Evolutionary conservation across 2,329 filamentous ascomycete species (phyloP), one percentile per base, ranked within the genome.

Genomic region (Colletotrichum karsti): DNA sequence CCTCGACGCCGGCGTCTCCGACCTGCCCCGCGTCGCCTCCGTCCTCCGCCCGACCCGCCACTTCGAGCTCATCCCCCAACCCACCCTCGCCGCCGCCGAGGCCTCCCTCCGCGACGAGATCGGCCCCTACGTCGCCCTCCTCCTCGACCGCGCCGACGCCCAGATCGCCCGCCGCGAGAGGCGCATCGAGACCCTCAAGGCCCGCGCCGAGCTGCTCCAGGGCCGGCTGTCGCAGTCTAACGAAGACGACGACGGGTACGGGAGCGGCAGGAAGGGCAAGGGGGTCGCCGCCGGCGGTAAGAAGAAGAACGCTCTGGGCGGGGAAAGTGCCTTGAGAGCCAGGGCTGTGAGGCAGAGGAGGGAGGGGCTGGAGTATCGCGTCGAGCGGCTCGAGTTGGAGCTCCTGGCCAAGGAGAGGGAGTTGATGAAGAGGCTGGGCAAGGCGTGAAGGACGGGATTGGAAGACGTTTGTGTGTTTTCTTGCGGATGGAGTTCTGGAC

Each of bases 51-150:
- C 69, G 4, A 71, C 67, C n/a, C 69, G 97, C 91, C 95, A 97
- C 82, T 98, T 97, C 81, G 95, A 98, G 79, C 90, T 97, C 44
- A 93, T 97, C 73, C 93, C 94, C 15, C 93, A 97, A 77, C 89
- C 92, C 12, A 93, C 93, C 57, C 89, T 98, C 48, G 90, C 91
- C 69, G 88, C 91, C 70, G 95, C 95, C 33, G 95, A 98, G 80
- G 86, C 93, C 72, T 91, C 93, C 5, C 89, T 98, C 18, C 91
- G 94, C 73, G 92, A 93, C 74, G 94, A 97, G 77, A 96, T 97
- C 73, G 91, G 92, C n/a, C 95, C 95, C 8, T 94, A 94, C 78
- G 92, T 97, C 71, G 85, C 91, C 30, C 88, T 90, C 65, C 88
- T 98, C 2, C 90, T 98, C 57, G 88, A 90, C 70, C 91, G 94